A percentile compares a stretch with the other conserved stretches of the same genome.
phyloP scores from a whole-genome alignment of 768 basidiomycete genomes.

The Boletellus ananiceps region DNA sequence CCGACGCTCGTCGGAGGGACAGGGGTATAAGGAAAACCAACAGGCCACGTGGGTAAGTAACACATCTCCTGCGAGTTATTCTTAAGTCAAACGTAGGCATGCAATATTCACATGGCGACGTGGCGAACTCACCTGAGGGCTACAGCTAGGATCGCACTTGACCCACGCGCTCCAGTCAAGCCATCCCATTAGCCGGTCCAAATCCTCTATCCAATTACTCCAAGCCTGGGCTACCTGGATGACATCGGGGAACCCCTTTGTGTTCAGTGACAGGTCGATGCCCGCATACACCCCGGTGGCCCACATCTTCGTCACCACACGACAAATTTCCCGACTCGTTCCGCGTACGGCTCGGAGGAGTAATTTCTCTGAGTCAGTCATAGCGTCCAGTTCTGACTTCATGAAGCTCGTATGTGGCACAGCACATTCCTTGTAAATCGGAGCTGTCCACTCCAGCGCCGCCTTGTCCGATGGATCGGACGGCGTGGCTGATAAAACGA shows the following conservation, averaged over 20 bases:
- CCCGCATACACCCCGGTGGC: conserved; percentile 31
- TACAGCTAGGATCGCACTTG: conserved; percentile 42
- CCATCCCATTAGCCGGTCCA: conserved; percentile 40
- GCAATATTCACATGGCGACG: too few species aligned
- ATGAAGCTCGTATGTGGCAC: background rate
- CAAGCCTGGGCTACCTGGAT: conserved; percentile 7
- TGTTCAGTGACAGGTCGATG: conserved; percentile 2
- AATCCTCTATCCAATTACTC: conserved; percentile 30
- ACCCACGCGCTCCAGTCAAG: conserved; percentile 49
- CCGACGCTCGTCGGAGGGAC: too few species aligned
- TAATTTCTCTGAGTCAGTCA: conserved; percentile 19
- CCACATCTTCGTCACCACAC: conserved; percentile 19
- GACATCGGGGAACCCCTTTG: background rate
- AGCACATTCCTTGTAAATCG: background rate
- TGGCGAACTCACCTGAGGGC: conserved; percentile 34
- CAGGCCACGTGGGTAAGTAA: background rate
- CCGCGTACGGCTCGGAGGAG: conserved; percentile 24
- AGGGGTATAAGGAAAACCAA: background rate
- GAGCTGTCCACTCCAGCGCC: conserved; percentile 13
- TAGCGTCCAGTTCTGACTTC: background rate
- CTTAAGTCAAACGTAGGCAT: too few species aligned
- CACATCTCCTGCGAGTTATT: background rate
- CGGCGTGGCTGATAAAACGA: background rate
- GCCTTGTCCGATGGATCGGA: background rate
- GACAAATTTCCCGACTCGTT: conserved; percentile 41